Base-by-base conservation (phyloP, 768 basidiomycete species). In the Tricholoma flavovirens region DNA sequence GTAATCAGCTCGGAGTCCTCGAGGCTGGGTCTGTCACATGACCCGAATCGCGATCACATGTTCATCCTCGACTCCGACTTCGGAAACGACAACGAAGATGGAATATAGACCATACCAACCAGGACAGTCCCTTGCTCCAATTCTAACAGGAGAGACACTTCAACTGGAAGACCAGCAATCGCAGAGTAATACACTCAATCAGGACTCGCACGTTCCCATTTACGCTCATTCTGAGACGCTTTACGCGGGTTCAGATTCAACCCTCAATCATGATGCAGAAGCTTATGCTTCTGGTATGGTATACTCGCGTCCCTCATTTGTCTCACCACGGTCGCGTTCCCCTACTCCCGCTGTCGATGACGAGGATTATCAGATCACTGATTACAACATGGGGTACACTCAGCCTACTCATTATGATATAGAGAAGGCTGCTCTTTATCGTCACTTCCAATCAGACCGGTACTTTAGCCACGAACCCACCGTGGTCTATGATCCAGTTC, bases 341-440 rank as follows among this genome's bases (percentile, higher is more conserved):
- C 87, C 88, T 0, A 90, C 88, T 3, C 88, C 88, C 9, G 83
- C 83, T 8, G 78, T 79, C 3, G 87, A 88, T 51, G 87, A 88
- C 36, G 87, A 88, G 59, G 86, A 84, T 62, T 88, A 87, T 58
- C 77, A 75, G 56, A 74, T 86, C 17, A 77, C 80, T 5, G 81
- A 75, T 8, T 73, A 83, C 59, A 79, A 78, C 45, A 79, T 81
- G 52, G 67, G 81, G 14, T 59, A 74, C 52, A 64, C 68, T 32
- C 62, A 68, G 14, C 59, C 57, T 29, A 22, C 21, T 42, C 55
- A 58, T 7, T 59, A 65, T n/a, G 78, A 78, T 60, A 71, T 73
- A 5, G 75, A 76, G 64, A 78, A 81, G 59, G 67, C 67, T 29
- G 61, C 59, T 12, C 58, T 69, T n/a, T 56, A 65, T 32, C 26